Evolutionary conservation across 1,284 basidiomycete genomes (phyloP), one percentile per base, ranked within the genome.

Genomic region (Porodaedalea pini): DNA sequence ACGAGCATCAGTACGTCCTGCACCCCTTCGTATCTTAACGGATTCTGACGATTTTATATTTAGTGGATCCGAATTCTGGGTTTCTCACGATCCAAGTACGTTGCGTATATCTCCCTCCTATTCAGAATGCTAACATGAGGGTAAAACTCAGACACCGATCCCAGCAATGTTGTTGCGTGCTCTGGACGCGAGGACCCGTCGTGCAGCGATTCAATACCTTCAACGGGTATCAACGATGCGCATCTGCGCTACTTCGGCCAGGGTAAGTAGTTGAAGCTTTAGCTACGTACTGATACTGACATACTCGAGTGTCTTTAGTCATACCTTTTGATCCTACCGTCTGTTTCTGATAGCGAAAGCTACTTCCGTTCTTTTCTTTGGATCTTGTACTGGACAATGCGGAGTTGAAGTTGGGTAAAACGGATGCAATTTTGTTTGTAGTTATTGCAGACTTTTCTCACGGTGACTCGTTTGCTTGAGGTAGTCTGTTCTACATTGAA

Each of bases 61-160:
- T 50, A 79, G 76, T 54, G 75, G 66, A 11, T 70, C 71, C 1
- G 75, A 78, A 61, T 79, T 73, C 61, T 79, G 77, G 78, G 70
- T 77, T 44, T 75, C 72, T 58, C 36, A 63, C 25, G 76, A 79
- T 58, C 65, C 61, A 21, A 69, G 70, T 74, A 53, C 29, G 68
- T 50, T 11, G 5, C 49, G 2, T 17, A 13, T 1, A 29, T 57
- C 41, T 56, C 51, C 54, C 4, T 10, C 6, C 25, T 27, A 43
- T 5, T 19, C 23, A 31, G n/a, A n/a, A n/a, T 27, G 29, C 25
- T 8, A 27, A 36, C 7, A 15, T 17, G 58, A 41, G 48, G 48
- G 1, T 13, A 47, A 21, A 8, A 2, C 70, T 67, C 41, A 69
- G 69, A 52, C 75, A 74, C 51, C 59, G 64, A 27, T 71, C 70